A percentile compares a stretch with the other conserved stretches of the same genome.
These are phyloP conservation scores for Selaginella moellendorffii DNA, from an alignment of 75 land plant species.

Conservation along the genomic window DNA sequence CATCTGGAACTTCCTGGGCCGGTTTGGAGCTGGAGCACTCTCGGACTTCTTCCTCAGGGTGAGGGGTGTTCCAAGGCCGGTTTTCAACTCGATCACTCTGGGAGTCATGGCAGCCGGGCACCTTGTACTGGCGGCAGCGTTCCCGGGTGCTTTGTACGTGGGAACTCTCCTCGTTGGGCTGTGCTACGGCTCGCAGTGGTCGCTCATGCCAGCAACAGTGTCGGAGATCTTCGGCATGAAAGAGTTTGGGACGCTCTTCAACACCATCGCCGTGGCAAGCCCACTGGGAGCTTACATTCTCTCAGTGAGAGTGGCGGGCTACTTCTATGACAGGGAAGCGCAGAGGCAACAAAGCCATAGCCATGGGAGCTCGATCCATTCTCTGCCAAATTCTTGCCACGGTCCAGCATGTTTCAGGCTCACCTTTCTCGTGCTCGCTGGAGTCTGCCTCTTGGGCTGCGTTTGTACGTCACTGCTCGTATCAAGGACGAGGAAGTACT, in stretches of 20 bases:
- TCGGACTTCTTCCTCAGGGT: slow-evolving; percentile 49
- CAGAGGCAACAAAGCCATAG: slow-evolving; percentile 30
- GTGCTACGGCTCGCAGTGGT: slow-evolving; percentile 87
- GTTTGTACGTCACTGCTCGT: too few species aligned
- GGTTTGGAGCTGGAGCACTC: slow-evolving; percentile 66
- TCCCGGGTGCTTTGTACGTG: slow-evolving; percentile 34
- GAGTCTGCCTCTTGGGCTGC: too few species aligned
- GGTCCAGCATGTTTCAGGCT: too few species aligned
- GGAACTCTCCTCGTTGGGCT: slow-evolving; percentile 65
- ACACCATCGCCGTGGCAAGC: slow-evolving; percentile 61
- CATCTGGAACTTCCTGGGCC: slow-evolving; percentile 89
- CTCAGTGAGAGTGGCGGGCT: slow-evolving; percentile 73
- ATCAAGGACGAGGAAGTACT: too few species aligned
- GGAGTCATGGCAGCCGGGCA: background rate
- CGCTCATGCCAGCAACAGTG: slow-evolving; percentile 73
- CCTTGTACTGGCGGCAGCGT: background rate
- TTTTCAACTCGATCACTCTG: slow-evolving; percentile 44
- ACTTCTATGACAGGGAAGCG: slow-evolving; percentile 64
- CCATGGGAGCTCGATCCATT: too few species aligned
- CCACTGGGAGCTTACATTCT: slow-evolving; percentile 67
- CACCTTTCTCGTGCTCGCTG: too few species aligned
- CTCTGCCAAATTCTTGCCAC: too few species aligned
- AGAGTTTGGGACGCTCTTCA: slow-evolving; percentile 79
- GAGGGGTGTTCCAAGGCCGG: slow-evolving; percentile 47
- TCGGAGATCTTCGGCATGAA: slow-evolving; percentile 75